Conservation (phyloP, 345 rosid species). For the Schrenkiella parvula region DNA sequence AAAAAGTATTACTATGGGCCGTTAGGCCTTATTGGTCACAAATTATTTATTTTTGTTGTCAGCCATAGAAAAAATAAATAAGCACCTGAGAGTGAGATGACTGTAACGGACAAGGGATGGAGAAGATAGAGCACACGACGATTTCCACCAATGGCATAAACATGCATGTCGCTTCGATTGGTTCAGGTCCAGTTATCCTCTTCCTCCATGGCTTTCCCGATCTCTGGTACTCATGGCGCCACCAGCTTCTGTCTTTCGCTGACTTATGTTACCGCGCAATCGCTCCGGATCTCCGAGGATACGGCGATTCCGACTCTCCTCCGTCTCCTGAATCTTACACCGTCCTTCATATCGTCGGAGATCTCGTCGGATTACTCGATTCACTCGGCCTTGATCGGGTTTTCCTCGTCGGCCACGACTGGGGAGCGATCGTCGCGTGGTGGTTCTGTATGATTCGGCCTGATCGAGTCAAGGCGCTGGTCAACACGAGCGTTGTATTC, state of each 20-base stretch:
- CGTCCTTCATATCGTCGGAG: constrained; percentile 48
- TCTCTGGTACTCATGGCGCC: constrained; percentile 79
- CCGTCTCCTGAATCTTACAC: constrained; percentile 41
- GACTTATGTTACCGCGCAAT: constrained; percentile 55
- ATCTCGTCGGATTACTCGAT: constrained; percentile 49
- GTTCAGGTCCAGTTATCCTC: constrained; percentile 53
- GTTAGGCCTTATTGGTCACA: neutral
- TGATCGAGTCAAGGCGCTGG: constrained; percentile 67
- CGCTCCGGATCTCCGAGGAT: constrained; percentile 81
- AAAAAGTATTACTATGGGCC: neutral
- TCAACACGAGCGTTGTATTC: constrained; percentile 49
- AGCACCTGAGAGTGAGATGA: neutral
- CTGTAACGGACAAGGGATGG: constrained; percentile 29
- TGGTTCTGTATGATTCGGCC: constrained; percentile 54
- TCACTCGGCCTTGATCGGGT: constrained; percentile 40
- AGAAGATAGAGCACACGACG: constrained; percentile 58
- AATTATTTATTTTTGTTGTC: neutral
- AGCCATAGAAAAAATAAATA: neutral
- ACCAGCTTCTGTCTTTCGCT: constrained; percentile 62
- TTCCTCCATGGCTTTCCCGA: constrained; percentile 76
- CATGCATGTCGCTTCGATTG: constrained; percentile 62
- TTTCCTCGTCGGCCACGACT: constrained; percentile 73
- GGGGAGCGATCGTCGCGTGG: constrained; percentile 80
- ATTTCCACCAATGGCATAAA: constrained; percentile 57
- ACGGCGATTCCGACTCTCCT: constrained; percentile 64